Base-by-base conservation (phyloP, 768 basidiomycete species). In the Tylopilus subfusipes region DNA sequence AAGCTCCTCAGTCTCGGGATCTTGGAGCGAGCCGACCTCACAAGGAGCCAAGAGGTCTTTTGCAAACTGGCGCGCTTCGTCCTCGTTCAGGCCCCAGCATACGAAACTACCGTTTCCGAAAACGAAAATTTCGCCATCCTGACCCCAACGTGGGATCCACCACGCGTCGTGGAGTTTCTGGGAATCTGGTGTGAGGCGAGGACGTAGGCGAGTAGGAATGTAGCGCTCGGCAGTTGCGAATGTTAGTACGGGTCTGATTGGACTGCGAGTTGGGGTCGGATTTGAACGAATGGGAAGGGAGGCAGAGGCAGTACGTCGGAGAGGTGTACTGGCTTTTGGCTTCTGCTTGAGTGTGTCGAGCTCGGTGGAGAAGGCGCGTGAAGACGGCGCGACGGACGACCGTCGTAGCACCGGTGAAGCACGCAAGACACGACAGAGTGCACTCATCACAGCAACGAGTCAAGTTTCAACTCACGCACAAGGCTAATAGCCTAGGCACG, bases 31-130 rank as follows among this genome's bases (percentile, higher is more conserved):
- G 4, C 78, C 81, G 10, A 93, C 75, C 66, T 92, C 84, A 25
- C 85, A 80, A 22, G 72, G 76, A 36, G 72, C 70, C 43, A 92
- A 75, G 29, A 93, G 77, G 48, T 89, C 78, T 24, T 72, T 68
- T 22, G 83, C 79, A 68, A 95, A 94, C 44, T 71, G 73, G 55
- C 75, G 76, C 2, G 88, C 93, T 36, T 89, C 89, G 10, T 78
- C 77, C 68, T 94, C 90, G 14, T 77, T 81, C 50, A 94, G 71
- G 6, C 92, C 93, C 93, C 93, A 97, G 61, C 85, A 92, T 7
- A 97, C 94, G 54, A 93, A 86, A 60, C 83, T 90, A 3, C 93
- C 93, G 59, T 91, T 93, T 19, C 81, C 78, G 67, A 97, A 97
- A 13, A 97, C 79, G 68, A 95, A 96, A 12, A 93, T 75, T 68